Conservation (phyloP, 306 rosid species). For the Medicago ruthenica region DNA sequence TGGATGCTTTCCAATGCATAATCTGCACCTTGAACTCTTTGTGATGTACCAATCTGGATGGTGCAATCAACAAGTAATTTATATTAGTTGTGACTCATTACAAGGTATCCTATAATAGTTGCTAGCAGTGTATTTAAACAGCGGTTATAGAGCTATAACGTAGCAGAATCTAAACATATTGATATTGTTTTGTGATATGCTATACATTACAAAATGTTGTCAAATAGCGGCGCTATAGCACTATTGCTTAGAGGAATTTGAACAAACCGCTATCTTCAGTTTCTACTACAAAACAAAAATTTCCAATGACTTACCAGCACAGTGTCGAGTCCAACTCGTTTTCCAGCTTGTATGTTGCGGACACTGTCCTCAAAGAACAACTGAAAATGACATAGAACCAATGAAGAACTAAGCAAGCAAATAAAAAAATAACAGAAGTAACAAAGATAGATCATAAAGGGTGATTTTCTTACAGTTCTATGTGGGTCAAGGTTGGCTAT, state of each 20-base stretch:
- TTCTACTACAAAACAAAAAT: neutral
- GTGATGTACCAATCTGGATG: conserved; percentile 71
- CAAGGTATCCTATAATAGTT: conserved; percentile 1
- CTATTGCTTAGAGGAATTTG: neutral
- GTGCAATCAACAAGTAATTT: neutral
- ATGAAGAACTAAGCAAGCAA: neutral
- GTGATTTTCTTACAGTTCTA: conserved; percentile 72
- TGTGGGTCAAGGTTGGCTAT: conserved; percentile 78
- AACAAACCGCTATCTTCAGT: neutral
- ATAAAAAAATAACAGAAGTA: neutral
- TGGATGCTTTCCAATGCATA: conserved; percentile 83
- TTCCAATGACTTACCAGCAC: conserved; percentile 67
- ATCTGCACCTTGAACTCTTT: conserved; percentile 82
- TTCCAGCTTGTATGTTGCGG: conserved; percentile 86
- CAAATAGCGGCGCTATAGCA: neutral
- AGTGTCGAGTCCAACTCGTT: conserved; percentile 79
- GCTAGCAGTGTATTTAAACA: neutral
- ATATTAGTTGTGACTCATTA: neutral
- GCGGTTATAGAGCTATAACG: neutral
- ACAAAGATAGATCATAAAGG: neutral
- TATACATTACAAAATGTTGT: neutral
- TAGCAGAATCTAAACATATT: neutral
- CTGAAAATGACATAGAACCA: conserved; percentile 47
- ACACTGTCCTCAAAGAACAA: conserved; percentile 46
- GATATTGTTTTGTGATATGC: neutral